Base-by-base conservation (phyloP, 2,329 filamentous ascomycete species). In the Hypoxylon sp. region DNA sequence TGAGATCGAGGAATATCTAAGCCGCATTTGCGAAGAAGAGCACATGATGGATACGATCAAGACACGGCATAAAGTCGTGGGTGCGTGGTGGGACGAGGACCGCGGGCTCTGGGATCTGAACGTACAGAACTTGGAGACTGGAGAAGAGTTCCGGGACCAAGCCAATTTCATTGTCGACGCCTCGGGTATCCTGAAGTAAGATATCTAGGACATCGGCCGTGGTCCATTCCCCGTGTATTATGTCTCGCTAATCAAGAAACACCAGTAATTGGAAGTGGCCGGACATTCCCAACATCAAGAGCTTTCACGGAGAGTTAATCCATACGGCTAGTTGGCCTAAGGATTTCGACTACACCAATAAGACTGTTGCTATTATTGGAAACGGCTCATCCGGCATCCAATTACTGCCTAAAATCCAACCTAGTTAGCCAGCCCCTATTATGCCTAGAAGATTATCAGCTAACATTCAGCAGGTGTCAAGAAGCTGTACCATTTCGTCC, bases 1-100 rank as follows among this genome's bases (percentile, higher is more conserved):
- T 0, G 87, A 90, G 71, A 89, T 90, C 42, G 79, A 82, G 40
- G 75, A 77, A 2, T 89, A 89, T 64, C 79, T 89, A 24, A 76
- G 80, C 53, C 70, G 71, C 4, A 75, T 85, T 30, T 83, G 80
- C 61, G 78, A 82, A n/a, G 83, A 85, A 16, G 82, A 84, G 65
- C 70, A 76, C 33, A 81, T 86, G 75, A 72, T 71, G 51, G 78
- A 78, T 36, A 72, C 70, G 12, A 83, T 85, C 72, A 83, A 79
- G 73, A 79, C 78, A 1, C 72, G 68, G 16, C 81, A 84, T 67
- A 75, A 74, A 56, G 80, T 85, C 14, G 63, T 74, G 3, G 77
- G 75, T 3, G 82, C 83, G 0, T 73, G 67, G 60, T 86, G 84
- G 83, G 75, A 81, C 54, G 82, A 84, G 70, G 56, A 69, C 2